Conservation (phyloP, 805 yeast species). For the Kluyveromyces lactis region DNA sequence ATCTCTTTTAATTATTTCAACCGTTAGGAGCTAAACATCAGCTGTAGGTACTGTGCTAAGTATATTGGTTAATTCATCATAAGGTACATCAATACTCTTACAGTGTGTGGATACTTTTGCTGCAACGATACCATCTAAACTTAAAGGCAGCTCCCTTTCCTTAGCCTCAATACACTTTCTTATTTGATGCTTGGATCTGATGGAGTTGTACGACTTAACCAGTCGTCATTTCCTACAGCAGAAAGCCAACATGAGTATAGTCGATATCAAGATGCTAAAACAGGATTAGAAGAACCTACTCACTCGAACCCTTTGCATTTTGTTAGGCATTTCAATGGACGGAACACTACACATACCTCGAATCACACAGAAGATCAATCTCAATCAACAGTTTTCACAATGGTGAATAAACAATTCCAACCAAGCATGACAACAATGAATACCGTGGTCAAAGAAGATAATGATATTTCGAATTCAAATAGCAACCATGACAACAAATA, state of each 20-base stretch:
- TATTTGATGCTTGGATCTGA: background rate
- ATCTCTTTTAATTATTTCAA: no score
- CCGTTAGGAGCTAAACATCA: no score
- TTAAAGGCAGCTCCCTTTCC: no score
- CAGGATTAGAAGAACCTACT: background rate
- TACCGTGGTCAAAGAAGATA: constrained; percentile 7
- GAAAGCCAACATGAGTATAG: background rate
- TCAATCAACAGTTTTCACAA: constrained; percentile 19
- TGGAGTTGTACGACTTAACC: background rate
- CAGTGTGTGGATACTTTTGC: no score
- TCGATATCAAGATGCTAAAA: background rate
- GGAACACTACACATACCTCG: constrained; percentile 3
- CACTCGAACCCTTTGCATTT: background rate
- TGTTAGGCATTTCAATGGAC: background rate
- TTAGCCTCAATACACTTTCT: no score
- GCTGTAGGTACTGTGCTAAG: no score
- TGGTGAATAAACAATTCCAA: constrained; percentile 13
- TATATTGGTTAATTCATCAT: no score
- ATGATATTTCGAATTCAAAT: constrained; percentile 2
- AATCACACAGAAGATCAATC: constrained; percentile 10
- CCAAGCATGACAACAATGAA: constrained; percentile 22
- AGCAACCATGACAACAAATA: background rate
- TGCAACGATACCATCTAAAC: no score
- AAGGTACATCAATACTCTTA: no score
- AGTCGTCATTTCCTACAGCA: background rate